These are phyloP conservation scores for Lipomyces yamadae DNA, from an alignment of 805 yeast species.

Conservation along the genomic window DNA sequence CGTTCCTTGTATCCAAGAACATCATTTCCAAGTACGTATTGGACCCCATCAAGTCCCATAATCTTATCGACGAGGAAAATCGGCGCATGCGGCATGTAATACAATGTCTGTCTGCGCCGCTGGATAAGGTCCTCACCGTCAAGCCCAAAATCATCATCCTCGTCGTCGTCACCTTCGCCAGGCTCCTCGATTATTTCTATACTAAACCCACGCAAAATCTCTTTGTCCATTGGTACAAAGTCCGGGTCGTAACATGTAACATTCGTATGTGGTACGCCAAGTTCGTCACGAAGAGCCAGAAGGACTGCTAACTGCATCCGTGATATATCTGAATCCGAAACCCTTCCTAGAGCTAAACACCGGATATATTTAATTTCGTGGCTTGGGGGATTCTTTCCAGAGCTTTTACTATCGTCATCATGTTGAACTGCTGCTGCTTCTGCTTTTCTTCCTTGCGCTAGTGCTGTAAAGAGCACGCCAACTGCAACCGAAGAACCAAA, in stretches of 20 bases:
- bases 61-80: slow-evolving; percentile 45
- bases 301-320: slow-evolving; percentile 69
- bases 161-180: slow-evolving; percentile 14
- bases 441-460: background rate
- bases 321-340: slow-evolving; percentile 54
- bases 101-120: slow-evolving; percentile 47
- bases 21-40: slow-evolving; percentile 33
- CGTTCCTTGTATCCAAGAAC: slow-evolving; percentile 28
- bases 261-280: slow-evolving; percentile 31
- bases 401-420: no score
- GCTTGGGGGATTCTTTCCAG: background rate
- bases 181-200: slow-evolving; percentile 36
- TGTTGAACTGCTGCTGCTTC: background rate
- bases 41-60: slow-evolving; percentile 27
- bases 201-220: slow-evolving; percentile 43
- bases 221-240: slow-evolving; percentile 55
- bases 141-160: background rate
- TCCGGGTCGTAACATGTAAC: slow-evolving; percentile 70
- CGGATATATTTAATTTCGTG: slow-evolving; percentile 48
- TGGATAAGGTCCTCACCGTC: background rate
- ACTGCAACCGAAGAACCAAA: background rate
- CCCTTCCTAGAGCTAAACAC: slow-evolving; percentile 76
- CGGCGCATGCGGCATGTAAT: slow-evolving; percentile 79
- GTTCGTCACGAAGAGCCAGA: slow-evolving; percentile 48
- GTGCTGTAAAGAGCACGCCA: slow-evolving; percentile 13